phyloP scores from a whole-genome alignment of 2,329 filamentous ascomycete species.

The Ceratocystis harringtonii region DNA sequence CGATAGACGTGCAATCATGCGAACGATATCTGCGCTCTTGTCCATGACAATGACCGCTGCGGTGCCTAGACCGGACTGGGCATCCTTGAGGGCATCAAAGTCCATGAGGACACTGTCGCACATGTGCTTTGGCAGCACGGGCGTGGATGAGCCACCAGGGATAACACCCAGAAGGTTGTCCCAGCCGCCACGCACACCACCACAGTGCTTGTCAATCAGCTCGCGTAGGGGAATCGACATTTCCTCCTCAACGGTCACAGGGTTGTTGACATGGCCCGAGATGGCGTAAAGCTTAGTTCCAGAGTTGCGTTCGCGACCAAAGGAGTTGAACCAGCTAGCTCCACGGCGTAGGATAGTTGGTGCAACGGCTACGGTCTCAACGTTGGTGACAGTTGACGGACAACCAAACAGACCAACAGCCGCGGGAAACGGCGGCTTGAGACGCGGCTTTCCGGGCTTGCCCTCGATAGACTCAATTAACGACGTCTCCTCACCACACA shows the following conservation, averaged over 20 bases:
- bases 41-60: slow-evolving; percentile 99
- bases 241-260: slow-evolving; percentile 94
- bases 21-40: slow-evolving; percentile 90
- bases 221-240: slow-evolving; percentile 96
- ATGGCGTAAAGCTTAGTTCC: slow-evolving; percentile 98
- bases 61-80: slow-evolving; percentile 89
- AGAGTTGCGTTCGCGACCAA: slow-evolving; percentile 89
- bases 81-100: slow-evolving; percentile 96
- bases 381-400: slow-evolving; percentile 94
- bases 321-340: slow-evolving; percentile 79
- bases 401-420: slow-evolving; percentile 96
- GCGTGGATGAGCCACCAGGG: slow-evolving; percentile 90
- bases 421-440: slow-evolving; percentile 97
- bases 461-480: slow-evolving; percentile 96
- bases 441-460: slow-evolving; percentile 93
- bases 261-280: slow-evolving; percentile 97
- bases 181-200: slow-evolving; percentile 91
- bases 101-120: slow-evolving; percentile 98
- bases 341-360: slow-evolving; percentile 92
- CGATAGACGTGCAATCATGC: slow-evolving; percentile 79
- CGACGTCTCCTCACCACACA: slow-evolving; percentile 96
- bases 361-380: slow-evolving; percentile 89
- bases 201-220: slow-evolving; percentile 95
- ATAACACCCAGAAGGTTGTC: slow-evolving; percentile 94
- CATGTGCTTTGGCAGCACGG: slow-evolving; percentile 75